These are phyloP conservation scores for Xylaria sp. DNA, from an alignment of 2,329 filamentous ascomycete genomes.

Conservation along the genomic window DNA sequence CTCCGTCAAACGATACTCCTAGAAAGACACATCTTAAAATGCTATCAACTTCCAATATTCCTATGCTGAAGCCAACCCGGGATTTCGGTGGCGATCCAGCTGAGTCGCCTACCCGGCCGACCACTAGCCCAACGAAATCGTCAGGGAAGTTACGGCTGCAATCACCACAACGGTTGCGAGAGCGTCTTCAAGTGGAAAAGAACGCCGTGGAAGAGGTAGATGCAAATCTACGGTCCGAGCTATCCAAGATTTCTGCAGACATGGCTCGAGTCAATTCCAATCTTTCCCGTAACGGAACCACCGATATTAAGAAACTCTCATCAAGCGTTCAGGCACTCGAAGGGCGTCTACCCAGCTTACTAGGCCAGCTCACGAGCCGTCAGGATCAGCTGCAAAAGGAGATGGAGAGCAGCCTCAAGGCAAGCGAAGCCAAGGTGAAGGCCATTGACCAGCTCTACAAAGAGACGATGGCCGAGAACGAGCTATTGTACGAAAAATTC, in stretches of 20 bases:
- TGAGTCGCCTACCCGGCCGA: slow-evolving; percentile 46
- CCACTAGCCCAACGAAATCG: slow-evolving; percentile 52
- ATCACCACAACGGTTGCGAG: slow-evolving; percentile 79
- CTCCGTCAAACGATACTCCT: slow-evolving; percentile 35
- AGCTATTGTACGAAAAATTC: slow-evolving; percentile 90
- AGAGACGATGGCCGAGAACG: slow-evolving; percentile 89
- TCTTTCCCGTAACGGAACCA: slow-evolving; percentile 50
- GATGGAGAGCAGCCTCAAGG: slow-evolving; percentile 74
- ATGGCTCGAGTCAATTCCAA: slow-evolving; percentile 68
- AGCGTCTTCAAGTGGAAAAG: slow-evolving; percentile 86
- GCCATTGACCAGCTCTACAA: slow-evolving; percentile 90
- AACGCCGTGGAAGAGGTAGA: slow-evolving; percentile 76
- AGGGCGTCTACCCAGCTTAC: slow-evolving; percentile 67
- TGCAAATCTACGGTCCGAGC: slow-evolving; percentile 75
- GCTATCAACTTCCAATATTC: slow-evolving; percentile 64
- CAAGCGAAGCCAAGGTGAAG: slow-evolving; percentile 80
- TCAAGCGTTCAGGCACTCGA: slow-evolving; percentile 74
- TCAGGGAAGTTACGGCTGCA: slow-evolving; percentile 72
- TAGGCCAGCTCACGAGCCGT: slow-evolving; percentile 68
- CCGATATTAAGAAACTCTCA: slow-evolving; percentile 61
- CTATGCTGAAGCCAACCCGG: slow-evolving; percentile 59
- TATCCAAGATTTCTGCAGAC: slow-evolving; percentile 83
- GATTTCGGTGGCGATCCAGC: slow-evolving; percentile 45
- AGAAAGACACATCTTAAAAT: slow-evolving; percentile 58
- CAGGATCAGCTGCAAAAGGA: slow-evolving; percentile 75